Percentiles rank a stretch among this genome's conserved stretches.
These are phyloP conservation scores for Diatrype stigma DNA, from an alignment of 2,329 filamentous ascomycete species.

Conservation along the genomic window DNA sequence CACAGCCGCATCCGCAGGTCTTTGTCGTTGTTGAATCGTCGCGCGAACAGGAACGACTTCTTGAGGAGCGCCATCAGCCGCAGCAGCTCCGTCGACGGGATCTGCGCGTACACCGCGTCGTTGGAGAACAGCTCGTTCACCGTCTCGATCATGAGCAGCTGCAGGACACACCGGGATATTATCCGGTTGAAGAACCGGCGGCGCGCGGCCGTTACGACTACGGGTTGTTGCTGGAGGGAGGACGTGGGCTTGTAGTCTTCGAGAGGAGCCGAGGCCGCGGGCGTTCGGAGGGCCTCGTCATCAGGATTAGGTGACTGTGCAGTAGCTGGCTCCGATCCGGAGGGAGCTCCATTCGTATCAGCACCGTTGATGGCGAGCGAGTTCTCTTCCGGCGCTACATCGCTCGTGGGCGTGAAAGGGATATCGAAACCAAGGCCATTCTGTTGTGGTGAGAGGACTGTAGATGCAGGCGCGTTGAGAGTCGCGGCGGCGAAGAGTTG, in stretches of 20 bases:
- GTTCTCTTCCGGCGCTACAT: conserved; percentile 44
- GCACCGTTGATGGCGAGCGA: conserved; percentile 58
- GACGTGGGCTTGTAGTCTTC: conserved; percentile 85
- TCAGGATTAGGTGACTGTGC: conserved; percentile 13
- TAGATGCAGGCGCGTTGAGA: conserved; percentile 48
- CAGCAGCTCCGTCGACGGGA: conserved; percentile 84
- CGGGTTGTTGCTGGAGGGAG: conserved; percentile 77
- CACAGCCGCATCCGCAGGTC: conserved; percentile 91
- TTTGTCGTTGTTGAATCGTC: conserved; percentile 96
- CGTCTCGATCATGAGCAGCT: conserved; percentile 98
- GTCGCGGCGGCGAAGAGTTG: conserved; percentile 86
- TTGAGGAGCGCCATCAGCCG: conserved; percentile 92
- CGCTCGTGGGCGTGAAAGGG: conserved; percentile 36
- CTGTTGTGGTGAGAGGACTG: conserved; percentile 46
- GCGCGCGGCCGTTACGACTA: conserved; percentile 88
- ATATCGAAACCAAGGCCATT: conserved; percentile 51
- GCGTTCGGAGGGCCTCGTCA: conserved; percentile 16
- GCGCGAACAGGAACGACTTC: conserved; percentile 93
- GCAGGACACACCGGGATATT: conserved; percentile 95
- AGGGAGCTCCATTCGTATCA: conserved; percentile 36
- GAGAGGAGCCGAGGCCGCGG: conserved; percentile 44
- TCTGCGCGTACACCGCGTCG: conserved; percentile 88
- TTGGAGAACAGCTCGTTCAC: conserved; percentile 99
- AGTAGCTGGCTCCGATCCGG: conserved; percentile 28
- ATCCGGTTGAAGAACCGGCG: conserved; percentile 98